These are phyloP conservation scores for Hordeum pubiflorum DNA, from an alignment of 202 grass and related monocot species.

Conservation along the genomic window DNA sequence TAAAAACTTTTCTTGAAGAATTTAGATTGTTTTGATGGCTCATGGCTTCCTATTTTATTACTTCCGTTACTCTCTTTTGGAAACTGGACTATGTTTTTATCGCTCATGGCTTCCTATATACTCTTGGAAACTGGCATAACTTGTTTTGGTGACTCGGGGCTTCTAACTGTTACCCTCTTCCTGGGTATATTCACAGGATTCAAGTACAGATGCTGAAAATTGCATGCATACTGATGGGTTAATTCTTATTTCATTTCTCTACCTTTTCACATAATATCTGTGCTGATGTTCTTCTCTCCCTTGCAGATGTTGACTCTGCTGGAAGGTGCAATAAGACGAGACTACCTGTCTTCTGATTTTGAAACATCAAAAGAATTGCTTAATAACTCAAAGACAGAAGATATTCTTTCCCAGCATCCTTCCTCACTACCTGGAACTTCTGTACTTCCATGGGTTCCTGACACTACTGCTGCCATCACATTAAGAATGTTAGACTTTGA, in stretches of 20 bases:
- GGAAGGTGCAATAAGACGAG: constrained; percentile 66
- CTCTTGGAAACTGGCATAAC: neutral
- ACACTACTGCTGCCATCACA: constrained; percentile 59
- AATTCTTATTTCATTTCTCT: constrained; percentile 3
- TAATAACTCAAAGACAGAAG: constrained; percentile 35
- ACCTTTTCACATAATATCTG: neutral
- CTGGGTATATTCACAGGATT: constrained; percentile 6
- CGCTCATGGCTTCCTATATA: neutral
- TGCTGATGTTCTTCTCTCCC: constrained; percentile 11
- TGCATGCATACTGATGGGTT: neutral
- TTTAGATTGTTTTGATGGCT: constrained; percentile 14
- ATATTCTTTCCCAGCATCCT: constrained; percentile 30
- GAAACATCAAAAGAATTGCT: constrained; percentile 71
- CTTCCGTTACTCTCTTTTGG: neutral
- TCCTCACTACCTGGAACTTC: constrained; percentile 35
- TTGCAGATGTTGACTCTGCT: constrained; percentile 75
- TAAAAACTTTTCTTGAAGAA: constrained; percentile 11
- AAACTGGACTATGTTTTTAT: constrained; percentile 15
- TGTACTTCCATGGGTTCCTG: constrained; percentile 90
- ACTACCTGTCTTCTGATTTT: constrained; percentile 67
- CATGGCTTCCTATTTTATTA: neutral
- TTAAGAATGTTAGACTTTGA: constrained; percentile 86
- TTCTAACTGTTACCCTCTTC: neutral
- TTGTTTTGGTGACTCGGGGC: neutral
- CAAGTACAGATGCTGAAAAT: constrained; percentile 5